Conservation (phyloP, 2,329 filamentous ascomycete species). For the Fusarium odoratissimum region DNA sequence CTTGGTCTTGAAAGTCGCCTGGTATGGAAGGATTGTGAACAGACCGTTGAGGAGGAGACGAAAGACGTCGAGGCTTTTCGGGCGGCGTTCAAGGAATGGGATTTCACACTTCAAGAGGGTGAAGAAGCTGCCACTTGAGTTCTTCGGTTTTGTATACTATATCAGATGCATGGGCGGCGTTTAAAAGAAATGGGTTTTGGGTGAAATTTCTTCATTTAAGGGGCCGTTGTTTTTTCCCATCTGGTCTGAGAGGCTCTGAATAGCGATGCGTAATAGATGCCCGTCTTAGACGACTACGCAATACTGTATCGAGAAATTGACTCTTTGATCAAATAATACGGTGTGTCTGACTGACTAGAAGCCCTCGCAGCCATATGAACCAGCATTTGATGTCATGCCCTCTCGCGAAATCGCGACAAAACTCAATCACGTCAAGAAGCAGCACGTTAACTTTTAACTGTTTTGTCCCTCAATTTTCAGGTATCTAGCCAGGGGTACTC, state of each 20-base stretch:
- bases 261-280: neutral
- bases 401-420: neutral
- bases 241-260: neutral
- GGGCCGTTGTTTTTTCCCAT: neutral
- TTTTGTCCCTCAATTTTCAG: conserved; percentile 47
- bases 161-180: conserved; percentile 37
- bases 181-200: conserved; percentile 14
- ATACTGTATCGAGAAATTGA: neutral
- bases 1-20: conserved; percentile 81
- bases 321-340: neutral
- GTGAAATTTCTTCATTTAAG: conserved; percentile 8
- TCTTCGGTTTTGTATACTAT: neutral
- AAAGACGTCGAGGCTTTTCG: conserved; percentile 84
- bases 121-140: conserved; percentile 18
- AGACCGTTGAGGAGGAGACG: conserved; percentile 81
- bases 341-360: neutral
- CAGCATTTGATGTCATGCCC: neutral
- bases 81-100: conserved; percentile 83
- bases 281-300: neutral
- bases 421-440: neutral
- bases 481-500: conserved; percentile 36
- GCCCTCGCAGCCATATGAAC: neutral
- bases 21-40: conserved; percentile 86
- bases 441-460: conserved; percentile 44
- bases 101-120: conserved; percentile 71